A percentile compares a stretch with the other conserved stretches of the same genome.
phyloP scores from a whole-genome alignment of 371 early-diverging fungal genomes.

The Funneliformis caledonium region DNA sequence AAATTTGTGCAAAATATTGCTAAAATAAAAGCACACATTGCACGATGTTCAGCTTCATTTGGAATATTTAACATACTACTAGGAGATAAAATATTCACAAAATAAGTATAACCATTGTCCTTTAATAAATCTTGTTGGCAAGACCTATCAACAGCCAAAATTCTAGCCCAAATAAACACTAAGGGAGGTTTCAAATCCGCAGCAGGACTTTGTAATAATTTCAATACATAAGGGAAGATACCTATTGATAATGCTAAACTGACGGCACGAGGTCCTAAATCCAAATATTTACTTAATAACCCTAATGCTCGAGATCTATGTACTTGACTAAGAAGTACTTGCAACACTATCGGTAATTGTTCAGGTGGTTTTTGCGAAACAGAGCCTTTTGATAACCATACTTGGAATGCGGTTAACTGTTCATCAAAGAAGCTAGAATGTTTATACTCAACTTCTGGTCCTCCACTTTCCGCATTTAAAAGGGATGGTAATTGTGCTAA shows the following conservation, averaged over 20 bases:
- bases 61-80: slow-evolving; percentile 55
- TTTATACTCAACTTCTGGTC: slow-evolving; percentile 65
- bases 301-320: slow-evolving; percentile 93
- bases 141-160: slow-evolving; percentile 89
- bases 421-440: slow-evolving; percentile 91
- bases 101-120: slow-evolving; percentile 91
- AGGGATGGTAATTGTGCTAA: slow-evolving; percentile 86
- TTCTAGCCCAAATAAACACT: slow-evolving; percentile 96
- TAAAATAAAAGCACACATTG: slow-evolving; percentile 92
- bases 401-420: slow-evolving; percentile 95
- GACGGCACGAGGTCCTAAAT: slow-evolving; percentile 95
- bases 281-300: slow-evolving; percentile 88
- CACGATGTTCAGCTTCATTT: slow-evolving; percentile 86
- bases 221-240: slow-evolving; percentile 96
- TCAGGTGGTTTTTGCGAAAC: slow-evolving; percentile 79
- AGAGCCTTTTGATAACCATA: slow-evolving; percentile 88
- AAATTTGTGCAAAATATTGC: slow-evolving; percentile 87
- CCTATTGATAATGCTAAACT: slow-evolving; percentile 92
- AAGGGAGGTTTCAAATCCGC: slow-evolving; percentile 92
- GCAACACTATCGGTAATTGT: slow-evolving; percentile 95
- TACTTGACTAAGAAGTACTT: slow-evolving; percentile 93
- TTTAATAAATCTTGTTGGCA: slow-evolving; percentile 92
- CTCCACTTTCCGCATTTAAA: slow-evolving; percentile 64
- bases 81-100: slow-evolving; percentile 85
- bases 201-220: slow-evolving; percentile 93